These are phyloP conservation scores for Trypanosomatidae sp. DNA, from an alignment of 208 protist species.

Conservation along the genomic window DNA sequence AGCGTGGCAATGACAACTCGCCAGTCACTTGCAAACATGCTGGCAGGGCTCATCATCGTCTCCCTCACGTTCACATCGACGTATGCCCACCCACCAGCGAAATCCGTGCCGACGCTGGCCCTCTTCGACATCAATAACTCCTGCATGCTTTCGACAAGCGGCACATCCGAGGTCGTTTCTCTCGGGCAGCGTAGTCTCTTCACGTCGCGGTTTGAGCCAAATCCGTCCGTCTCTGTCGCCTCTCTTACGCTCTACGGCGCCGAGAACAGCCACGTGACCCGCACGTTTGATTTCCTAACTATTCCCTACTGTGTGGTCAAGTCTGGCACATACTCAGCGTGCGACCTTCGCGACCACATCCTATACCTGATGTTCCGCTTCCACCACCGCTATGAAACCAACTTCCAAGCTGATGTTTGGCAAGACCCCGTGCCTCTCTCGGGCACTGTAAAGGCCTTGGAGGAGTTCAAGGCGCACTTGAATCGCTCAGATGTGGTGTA, in stretches of 20 bases:
- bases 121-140: constrained; percentile 30
- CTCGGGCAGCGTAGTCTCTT: constrained; percentile 26
- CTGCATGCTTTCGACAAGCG: constrained; percentile 14
- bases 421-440: constrained; percentile 19
- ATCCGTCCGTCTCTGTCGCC: constrained; percentile 12
- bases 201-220: constrained; percentile 10
- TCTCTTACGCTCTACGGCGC: constrained; percentile 7
- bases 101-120: constrained; percentile 4
- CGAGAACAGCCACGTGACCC: not conserved
- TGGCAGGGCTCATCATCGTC: not conserved
- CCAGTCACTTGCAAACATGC: not conserved
- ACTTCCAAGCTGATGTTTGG: constrained; percentile 22
- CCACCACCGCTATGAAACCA: constrained; percentile 22
- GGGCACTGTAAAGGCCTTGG: constrained; percentile 12
- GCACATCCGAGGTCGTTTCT: not conserved
- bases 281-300: constrained; percentile 13
- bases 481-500: constrained; percentile 23
- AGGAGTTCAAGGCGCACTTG: constrained; percentile 16
- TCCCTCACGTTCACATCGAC: not conserved
- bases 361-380: constrained; percentile 31
- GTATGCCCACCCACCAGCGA: not conserved
- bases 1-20: not conserved
- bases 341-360: constrained; percentile 10
- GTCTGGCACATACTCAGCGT: not conserved
- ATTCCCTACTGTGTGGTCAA: constrained; percentile 20